Evolutionary conservation across 139 green algal species (phyloP).

Genomic region (Coccomyxa sp.): DNA sequence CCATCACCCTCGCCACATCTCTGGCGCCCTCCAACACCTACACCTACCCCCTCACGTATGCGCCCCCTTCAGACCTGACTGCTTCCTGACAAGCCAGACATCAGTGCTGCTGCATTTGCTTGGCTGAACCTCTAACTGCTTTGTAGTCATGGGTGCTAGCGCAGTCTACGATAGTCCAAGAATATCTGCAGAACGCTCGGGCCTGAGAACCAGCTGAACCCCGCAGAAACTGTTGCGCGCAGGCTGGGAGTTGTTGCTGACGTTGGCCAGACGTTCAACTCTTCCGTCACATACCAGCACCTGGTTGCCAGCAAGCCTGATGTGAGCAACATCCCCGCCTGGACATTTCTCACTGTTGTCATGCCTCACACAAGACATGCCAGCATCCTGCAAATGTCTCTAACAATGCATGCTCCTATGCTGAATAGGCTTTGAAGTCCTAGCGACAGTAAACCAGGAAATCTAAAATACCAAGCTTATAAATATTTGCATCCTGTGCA

Average conservation of each 20-base stretch:
- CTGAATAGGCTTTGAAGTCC: too few relatives aligned
- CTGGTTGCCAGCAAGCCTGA: background rate
- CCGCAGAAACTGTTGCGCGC: too few relatives aligned
- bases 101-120: too few relatives aligned
- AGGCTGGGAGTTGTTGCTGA: background rate
- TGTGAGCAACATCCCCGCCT: background rate
- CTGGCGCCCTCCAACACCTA: background rate
- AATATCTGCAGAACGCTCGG: too few relatives aligned
- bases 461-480: background rate
- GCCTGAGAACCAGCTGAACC: too few relatives aligned
- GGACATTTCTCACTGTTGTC: background rate
- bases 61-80: too few relatives aligned
- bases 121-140: too few relatives aligned
- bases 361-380: background rate
- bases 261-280: background rate
- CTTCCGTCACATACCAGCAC: conserved; percentile 1
- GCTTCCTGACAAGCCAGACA: too few relatives aligned
- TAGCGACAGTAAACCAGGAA: too few relatives aligned
- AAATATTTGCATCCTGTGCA: background rate
- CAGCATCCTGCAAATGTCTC: background rate
- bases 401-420: background rate
- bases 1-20: background rate
- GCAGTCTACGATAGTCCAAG: too few relatives aligned
- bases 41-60: background rate
- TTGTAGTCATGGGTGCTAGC: too few relatives aligned